A percentile compares a stretch with the other conserved stretches of the same genome.
phyloP scores from a whole-genome alignment of 1,284 basidiomycete genomes.

The Sanghuangporus sanghuang region DNA sequence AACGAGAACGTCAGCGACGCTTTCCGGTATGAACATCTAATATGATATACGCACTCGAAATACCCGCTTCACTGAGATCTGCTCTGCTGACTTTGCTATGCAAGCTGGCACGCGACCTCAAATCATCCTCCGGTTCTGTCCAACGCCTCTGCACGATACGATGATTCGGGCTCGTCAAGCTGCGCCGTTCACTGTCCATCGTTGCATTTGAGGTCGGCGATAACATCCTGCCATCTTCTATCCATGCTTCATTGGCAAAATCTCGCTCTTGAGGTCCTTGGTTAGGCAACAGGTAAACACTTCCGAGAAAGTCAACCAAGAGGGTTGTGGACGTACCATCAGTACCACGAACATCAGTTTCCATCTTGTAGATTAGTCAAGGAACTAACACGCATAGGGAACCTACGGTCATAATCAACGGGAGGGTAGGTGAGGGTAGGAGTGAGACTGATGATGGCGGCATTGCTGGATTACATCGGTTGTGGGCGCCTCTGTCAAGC shows the following conservation, averaged over 20 bases:
- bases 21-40: background rate
- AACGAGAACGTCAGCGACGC: too few species aligned
- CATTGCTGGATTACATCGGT: background rate
- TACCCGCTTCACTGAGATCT: background rate
- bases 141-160: background rate
- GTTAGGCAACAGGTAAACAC: background rate
- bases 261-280: background rate
- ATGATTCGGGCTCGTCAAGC: constrained; percentile 1
- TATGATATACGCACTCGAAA: background rate
- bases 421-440: background rate
- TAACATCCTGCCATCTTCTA: background rate
- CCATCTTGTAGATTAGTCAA: background rate
- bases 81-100: background rate
- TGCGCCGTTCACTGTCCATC: constrained; percentile 7
- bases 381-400: background rate
- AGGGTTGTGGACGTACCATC: background rate
- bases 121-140: background rate
- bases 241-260: background rate
- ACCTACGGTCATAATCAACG: background rate
- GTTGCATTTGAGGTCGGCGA: background rate
- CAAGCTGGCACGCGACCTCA: background rate
- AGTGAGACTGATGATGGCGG: background rate
- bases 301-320: background rate
- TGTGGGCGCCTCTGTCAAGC: background rate
- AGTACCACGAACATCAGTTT: background rate